Evolutionary conservation across 2,329 filamentous ascomycete species (phyloP), one percentile per base, ranked within the genome.

Genomic region (Balansia obtecta): DNA sequence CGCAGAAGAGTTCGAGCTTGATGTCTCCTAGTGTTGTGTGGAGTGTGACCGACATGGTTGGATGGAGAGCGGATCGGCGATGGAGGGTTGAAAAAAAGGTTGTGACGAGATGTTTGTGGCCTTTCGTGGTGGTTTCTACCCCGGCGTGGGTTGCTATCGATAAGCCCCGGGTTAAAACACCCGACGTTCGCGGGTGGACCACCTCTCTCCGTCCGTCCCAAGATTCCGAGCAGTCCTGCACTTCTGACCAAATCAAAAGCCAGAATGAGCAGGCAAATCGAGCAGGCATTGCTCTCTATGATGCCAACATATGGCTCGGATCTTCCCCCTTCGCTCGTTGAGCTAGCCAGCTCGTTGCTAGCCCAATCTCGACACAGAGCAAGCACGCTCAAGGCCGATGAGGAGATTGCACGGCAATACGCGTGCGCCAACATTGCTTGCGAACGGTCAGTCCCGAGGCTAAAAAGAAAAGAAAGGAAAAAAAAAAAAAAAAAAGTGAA

Each of bases 1-100:
- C 88, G 72, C 91, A 97, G 71, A 96, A 97, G 57, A 98, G 75
- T 68, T 97, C 93, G 60, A 97, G 80, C 71, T 97, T 98, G 65
- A 98, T 77, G 68, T 93, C 85, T 64, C 93, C 93, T 49, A 85
- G 77, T 47, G 83, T 87, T 46, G 93, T 98, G 68, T 96, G 89
- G 13, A 98, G 77, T 11, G 80, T 83, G 55, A 83, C 78, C 12
- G 80, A 83, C 80, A 84, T 83, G 57, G 13, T 12, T 2, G 13
- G 40, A 5, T 20, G 22, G 33, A 37, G 32, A 27, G 41, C 20
- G 20, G 11, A 33, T 20, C 13, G 13, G 43, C 10, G 15, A 45
- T 33, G 22, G 42, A 8, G n/a, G 18, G 15, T 39, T 46, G 43
- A 45, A n/a, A 37, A 45, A n/a, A 37, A 37, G 5, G 15, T 37